phyloP scores from a whole-genome alignment of 1,139 yeast species.

The Geotrichum phurueaensis region DNA sequence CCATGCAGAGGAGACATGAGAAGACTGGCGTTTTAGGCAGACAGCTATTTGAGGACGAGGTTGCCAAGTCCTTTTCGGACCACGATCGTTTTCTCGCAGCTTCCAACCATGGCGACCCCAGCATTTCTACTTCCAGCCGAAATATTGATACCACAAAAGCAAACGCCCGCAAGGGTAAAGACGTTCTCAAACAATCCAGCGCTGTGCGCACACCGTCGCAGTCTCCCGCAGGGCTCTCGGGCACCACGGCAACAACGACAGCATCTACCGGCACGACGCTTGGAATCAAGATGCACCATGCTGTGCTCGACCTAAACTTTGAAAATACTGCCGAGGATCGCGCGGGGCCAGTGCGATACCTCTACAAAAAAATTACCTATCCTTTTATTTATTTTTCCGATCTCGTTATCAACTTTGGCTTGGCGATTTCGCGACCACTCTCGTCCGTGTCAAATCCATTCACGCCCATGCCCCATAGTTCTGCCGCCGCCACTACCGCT shows the following conservation, averaged over 20 bases:
- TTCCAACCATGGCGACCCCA: neutral
- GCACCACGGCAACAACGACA: neutral
- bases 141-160: neutral
- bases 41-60: slow-evolving; percentile 57
- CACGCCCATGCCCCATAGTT: neutral
- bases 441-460: slow-evolving; percentile 7
- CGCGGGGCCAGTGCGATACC: neutral
- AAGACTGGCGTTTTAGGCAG: slow-evolving; percentile 71
- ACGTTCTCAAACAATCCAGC: neutral
- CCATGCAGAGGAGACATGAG: slow-evolving; percentile 53
- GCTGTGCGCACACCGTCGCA: neutral
- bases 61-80: neutral
- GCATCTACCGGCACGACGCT: neutral
- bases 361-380: slow-evolving; percentile 1
- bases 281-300: neutral
- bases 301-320: neutral
- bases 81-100: neutral
- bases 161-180: neutral
- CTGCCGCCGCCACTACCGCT: neutral
- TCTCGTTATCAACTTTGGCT: slow-evolving; percentile 12
- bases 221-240: neutral
- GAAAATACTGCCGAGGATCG: neutral
- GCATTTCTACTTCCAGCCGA: neutral
- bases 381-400: slow-evolving; percentile 16
- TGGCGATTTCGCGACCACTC: slow-evolving; percentile 13